phyloP scores from a whole-genome alignment of 2,329 filamentous ascomycete species.

The Myriosclerotinia scirpicola region DNA sequence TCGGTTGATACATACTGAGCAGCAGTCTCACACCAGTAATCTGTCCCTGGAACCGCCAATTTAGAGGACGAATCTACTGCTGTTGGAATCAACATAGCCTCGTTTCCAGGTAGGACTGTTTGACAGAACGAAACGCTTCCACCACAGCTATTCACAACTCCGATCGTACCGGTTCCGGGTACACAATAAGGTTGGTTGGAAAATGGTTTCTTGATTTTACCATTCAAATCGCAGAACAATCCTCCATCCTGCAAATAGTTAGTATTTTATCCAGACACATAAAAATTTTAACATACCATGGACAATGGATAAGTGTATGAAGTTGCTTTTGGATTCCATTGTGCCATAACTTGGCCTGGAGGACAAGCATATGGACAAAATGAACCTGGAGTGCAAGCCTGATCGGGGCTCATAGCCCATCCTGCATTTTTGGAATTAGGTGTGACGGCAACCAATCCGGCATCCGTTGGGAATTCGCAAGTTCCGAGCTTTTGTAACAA shows the following conservation, averaged over 20 bases:
- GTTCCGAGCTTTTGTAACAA: conserved; percentile 40
- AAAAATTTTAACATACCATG: conserved; percentile 56
- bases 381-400: conserved; percentile 62
- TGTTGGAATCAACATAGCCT: conserved; percentile 82
- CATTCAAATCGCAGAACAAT: conserved; percentile 66
- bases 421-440: conserved; percentile 65
- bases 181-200: conserved; percentile 67
- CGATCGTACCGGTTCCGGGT: conserved; percentile 63
- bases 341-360: conserved; percentile 71
- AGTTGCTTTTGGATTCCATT: conserved; percentile 71
- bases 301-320: conserved; percentile 67
- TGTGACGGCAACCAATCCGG: conserved; percentile 67
- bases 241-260: conserved; percentile 62
- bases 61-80: conserved; percentile 55
- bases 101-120: conserved; percentile 75
- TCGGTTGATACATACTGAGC: conserved; percentile 61
- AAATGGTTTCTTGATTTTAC: conserved; percentile 69
- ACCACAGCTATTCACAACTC: conserved; percentile 65
- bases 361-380: conserved; percentile 80
- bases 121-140: conserved; percentile 70
- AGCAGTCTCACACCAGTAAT: conserved; percentile 71
- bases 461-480: conserved; percentile 66
- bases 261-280: conserved; percentile 1
- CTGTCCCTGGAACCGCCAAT: conserved; percentile 67
- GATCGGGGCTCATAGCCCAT: conserved; percentile 78